These are phyloP conservation scores for Fusarium paranaense DNA, from an alignment of 2,329 filamentous ascomycete species.

Conservation along the genomic window DNA sequence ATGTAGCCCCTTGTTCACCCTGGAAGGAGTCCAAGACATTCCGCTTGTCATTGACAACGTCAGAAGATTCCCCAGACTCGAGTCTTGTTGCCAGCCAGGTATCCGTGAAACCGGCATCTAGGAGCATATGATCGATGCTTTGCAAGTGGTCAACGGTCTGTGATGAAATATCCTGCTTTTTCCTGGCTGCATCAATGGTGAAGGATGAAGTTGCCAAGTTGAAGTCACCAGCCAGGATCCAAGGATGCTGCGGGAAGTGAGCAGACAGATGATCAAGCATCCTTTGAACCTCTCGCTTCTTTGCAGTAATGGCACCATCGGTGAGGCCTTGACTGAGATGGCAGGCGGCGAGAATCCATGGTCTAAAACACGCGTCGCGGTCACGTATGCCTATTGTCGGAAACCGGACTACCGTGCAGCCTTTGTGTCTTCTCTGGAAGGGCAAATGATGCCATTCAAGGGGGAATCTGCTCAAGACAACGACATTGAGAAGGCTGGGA, in stretches of 20 bases:
- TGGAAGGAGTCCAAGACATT: constrained; percentile 55
- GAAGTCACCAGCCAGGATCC: constrained; percentile 72
- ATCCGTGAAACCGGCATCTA: constrained; percentile 62
- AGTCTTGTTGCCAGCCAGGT: constrained; percentile 61
- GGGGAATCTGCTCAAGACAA: constrained; percentile 67
- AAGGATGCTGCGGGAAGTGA: constrained; percentile 58
- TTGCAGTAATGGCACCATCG: constrained; percentile 67
- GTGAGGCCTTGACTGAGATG: constrained; percentile 73
- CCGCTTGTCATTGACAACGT: constrained; percentile 38
- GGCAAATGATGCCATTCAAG: constrained; percentile 68
- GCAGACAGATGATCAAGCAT: constrained; percentile 60
- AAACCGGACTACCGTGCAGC: constrained; percentile 63
- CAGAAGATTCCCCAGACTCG: constrained; percentile 55
- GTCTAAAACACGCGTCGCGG: constrained; percentile 41
- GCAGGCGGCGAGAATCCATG: constrained; percentile 65
- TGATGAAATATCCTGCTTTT: constrained; percentile 64
- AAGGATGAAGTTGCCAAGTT: constrained; percentile 71
- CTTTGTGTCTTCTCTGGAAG: constrained; percentile 68
- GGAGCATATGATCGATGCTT: constrained; percentile 60
- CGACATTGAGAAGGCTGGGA: constrained; percentile 69
- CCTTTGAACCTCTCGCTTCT: constrained; percentile 66
- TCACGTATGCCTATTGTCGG: constrained; percentile 33
- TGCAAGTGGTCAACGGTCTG: constrained; percentile 58
- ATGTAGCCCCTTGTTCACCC: constrained; percentile 74
- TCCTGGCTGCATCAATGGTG: constrained; percentile 65